These are phyloP conservation scores for Stylosanthes scabra DNA, from an alignment of 331 rosid genomes.

Conservation along the genomic window DNA sequence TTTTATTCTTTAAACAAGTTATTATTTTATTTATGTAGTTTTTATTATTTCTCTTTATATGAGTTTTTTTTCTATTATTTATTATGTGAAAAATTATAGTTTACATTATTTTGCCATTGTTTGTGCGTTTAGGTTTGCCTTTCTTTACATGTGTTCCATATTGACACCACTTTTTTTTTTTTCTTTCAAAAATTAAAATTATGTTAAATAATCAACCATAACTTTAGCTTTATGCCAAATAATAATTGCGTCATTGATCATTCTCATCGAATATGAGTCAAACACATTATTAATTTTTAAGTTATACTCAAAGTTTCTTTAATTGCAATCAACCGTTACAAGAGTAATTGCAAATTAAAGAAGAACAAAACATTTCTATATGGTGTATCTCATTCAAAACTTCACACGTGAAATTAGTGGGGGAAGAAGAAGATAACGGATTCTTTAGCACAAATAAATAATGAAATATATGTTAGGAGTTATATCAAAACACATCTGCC, in stretches of 20 bases:
- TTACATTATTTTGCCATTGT: not conserved
- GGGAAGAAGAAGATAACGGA: not conserved
- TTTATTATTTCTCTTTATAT: no score
- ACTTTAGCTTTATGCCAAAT: constrained; percentile 20
- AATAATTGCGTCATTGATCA: constrained; percentile 27
- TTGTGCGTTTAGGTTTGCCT: not conserved
- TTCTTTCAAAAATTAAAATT: not conserved
- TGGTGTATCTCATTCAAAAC: constrained; percentile 7
- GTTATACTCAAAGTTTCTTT: constrained; percentile 20
- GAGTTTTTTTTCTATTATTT: no score
- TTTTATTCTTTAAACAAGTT: no score
- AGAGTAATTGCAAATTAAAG: constrained; percentile 22
- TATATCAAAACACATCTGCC: not conserved
- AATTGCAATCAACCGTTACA: constrained; percentile 38
- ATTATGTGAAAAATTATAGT: no score
- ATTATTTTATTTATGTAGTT: no score
- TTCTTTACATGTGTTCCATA: not conserved
- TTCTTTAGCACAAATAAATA: not conserved
- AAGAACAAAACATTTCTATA: not conserved
- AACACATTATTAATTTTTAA: constrained; percentile 22
- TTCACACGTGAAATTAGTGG: constrained; percentile 13
- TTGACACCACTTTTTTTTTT: not conserved
- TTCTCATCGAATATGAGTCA: not conserved
- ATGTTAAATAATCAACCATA: not conserved
- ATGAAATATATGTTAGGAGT: not conserved